Evolutionary conservation across 306 rosid species (phyloP), one percentile per base, ranked within the genome.

Genomic region (Betula pendula): DNA sequence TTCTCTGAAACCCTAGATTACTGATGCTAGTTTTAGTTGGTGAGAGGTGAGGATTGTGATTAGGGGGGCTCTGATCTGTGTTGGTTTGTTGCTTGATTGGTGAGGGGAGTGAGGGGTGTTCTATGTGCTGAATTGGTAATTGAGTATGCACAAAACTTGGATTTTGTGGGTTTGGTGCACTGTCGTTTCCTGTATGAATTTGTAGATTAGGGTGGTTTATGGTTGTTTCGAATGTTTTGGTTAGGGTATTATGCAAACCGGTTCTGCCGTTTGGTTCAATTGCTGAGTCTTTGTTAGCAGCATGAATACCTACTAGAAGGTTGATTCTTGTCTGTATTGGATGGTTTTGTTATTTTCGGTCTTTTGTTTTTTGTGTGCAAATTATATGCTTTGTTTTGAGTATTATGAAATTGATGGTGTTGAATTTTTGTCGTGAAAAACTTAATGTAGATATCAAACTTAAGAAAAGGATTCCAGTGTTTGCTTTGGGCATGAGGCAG

Each of bases 1-100:
- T 35, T 59, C 20, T 66, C 58, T 68, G 79, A 81, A 89, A 89
- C 92, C 94, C 89, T 87, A 87, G 80, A 83, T 66, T 45, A 19
- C 25, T 38, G 71, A 77, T 78, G 83, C 68, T 45, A 27, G 72
- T 68, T 72, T 55, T 35, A 66, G 62, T 31, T 49, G 79, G 65
- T 67, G 22, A 58, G 81, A 71, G 52, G 33, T 72, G 74, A 51
- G 79, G 80, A 53, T 79, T 75, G 13, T 49, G 73, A 53, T 63
- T 76, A 25, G 25, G 53, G 63, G 59, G 65, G 47, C 7, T 79
- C 77, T 78, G 74, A 81, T 86, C 75, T 31, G 50, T 44, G 76
- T 29, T 72, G 76, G 17, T 84, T 65, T 11, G 58, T 56, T 78
- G 35, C 50, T 14, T 31, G 68, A 42, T 84, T 63, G 56, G 76